phyloP scores from a whole-genome alignment of 768 basidiomycete species.

The Psilocybe cubensis region DNA sequence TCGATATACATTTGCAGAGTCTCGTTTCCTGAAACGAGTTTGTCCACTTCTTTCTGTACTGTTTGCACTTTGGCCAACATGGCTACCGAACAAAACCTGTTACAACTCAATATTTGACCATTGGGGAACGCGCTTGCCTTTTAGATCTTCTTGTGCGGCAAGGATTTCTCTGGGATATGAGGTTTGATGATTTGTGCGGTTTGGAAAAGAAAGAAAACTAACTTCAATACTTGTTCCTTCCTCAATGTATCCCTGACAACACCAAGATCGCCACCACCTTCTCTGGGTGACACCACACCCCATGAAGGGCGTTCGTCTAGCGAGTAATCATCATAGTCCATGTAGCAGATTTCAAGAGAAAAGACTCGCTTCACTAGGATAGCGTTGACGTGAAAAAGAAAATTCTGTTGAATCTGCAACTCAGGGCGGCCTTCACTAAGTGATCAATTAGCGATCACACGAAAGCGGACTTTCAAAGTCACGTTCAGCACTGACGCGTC shows the following conservation, averaged over 20 bases:
- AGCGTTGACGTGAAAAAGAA: background rate
- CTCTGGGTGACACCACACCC: conserved; percentile 46
- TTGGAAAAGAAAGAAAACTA: conserved; percentile 23
- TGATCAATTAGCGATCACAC: conserved; percentile 9
- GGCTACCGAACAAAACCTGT: conserved; percentile 40
- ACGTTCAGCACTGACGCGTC: conserved; percentile 48
- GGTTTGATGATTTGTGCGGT: background rate
- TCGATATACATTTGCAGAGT: conserved; percentile 90
- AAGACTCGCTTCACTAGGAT: background rate
- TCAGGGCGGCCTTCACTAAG: background rate
- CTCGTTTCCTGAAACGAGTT: conserved; percentile 76
- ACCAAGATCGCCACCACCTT: conserved; percentile 52
- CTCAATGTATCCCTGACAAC: conserved; percentile 70
- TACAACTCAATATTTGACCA: background rate
- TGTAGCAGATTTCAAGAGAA: conserved; percentile 14
- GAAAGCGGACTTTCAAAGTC: conserved; percentile 34
- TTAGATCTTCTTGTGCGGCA: conserved; percentile 77
- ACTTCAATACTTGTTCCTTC: conserved; percentile 84
- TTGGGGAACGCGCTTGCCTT: conserved; percentile 48
- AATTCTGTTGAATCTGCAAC: too few relatives aligned
- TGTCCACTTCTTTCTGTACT: conserved; percentile 81
- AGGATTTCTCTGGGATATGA: conserved; percentile 63
- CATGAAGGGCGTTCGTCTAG: conserved; percentile 49
- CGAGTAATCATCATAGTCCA: conserved; percentile 19
- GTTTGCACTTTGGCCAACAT: conserved; percentile 67